phyloP scores from a whole-genome alignment of 805 yeast species.

The Isabelozyma pseudorhagii region DNA sequence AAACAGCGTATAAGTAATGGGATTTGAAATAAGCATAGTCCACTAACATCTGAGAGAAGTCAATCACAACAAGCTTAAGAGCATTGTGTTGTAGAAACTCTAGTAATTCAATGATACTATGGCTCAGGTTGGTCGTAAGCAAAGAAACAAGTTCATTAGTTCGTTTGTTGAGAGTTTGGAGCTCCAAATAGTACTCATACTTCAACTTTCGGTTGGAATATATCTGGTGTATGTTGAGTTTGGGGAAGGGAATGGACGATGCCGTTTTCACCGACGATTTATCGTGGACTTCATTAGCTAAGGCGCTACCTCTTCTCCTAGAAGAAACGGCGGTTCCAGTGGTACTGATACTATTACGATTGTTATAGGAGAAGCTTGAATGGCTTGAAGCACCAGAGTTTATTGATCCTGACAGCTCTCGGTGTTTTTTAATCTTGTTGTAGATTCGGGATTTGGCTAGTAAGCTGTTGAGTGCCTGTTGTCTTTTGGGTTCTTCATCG shows the following conservation, averaged over 20 bases:
- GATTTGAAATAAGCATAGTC: constrained; percentile 25
- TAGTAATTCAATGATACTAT: constrained; percentile 23
- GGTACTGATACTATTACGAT: constrained; percentile 19
- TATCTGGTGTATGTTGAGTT: constrained; percentile 16
- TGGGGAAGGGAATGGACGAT: constrained; percentile 7
- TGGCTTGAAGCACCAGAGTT: constrained; percentile 17
- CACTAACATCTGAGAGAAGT: constrained; percentile 31
- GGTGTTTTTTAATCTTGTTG: constrained; percentile 31
- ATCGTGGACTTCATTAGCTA: constrained; percentile 4
- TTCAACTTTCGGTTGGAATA: constrained; percentile 30
- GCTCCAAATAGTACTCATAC: constrained; percentile 32
- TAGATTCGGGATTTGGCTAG: constrained; percentile 34
- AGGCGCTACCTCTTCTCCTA: constrained; percentile 10
- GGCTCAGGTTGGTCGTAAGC: constrained; percentile 5
- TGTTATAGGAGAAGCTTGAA: constrained; percentile 12
- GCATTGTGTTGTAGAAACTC: constrained; percentile 34
- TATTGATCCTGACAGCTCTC: constrained; percentile 32
- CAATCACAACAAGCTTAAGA: constrained; percentile 35
- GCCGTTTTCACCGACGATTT: not conserved
- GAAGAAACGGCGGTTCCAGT: constrained; percentile 16
- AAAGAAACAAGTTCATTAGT: constrained; percentile 11
- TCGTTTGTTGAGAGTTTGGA: constrained; percentile 13
- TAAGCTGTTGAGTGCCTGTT: constrained; percentile 17
- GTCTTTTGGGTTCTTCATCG: constrained; percentile 15
- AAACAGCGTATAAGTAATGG: not conserved